Percentiles rank a stretch among this genome's conserved stretches.
phyloP scores from a whole-genome alignment of 2,329 filamentous ascomycete genomes.

The Colletotrichum magnum region DNA sequence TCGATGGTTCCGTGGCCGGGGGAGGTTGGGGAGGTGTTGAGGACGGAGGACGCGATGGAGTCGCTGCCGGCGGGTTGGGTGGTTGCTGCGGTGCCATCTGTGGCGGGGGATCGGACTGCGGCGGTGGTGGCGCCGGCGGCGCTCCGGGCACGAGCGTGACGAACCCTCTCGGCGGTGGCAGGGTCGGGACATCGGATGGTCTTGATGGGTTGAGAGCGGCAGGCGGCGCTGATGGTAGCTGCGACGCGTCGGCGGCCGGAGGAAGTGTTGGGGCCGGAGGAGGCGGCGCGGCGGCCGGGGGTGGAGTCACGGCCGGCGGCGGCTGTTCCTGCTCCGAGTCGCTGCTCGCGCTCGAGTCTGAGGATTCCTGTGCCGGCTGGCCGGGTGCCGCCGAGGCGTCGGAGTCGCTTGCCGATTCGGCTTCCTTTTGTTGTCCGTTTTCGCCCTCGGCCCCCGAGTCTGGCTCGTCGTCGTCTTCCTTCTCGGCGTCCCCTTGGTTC shows the following conservation, averaged over 20 bases:
- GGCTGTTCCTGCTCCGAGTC: conserved; percentile 26
- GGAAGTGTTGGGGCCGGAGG: conserved; percentile 8
- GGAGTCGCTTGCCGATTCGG: conserved; percentile 10
- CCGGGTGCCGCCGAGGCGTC: conserved; percentile 1
- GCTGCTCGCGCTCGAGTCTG: conserved; percentile 21
- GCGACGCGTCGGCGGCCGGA: background rate
- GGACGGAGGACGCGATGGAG: background rate
- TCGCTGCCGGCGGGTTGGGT: background rate
- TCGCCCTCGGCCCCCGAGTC: background rate
- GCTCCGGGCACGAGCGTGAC: conserved; percentile 34
- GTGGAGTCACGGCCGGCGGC: background rate
- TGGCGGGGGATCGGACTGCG: background rate
- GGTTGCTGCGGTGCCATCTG: background rate
- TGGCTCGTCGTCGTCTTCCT: conserved; percentile 13
- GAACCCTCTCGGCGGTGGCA: conserved; percentile 27
- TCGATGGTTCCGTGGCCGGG: background rate
- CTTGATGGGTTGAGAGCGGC: conserved; percentile 5
- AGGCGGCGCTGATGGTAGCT: conserved; percentile 5
- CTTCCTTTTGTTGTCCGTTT: conserved; percentile 1
- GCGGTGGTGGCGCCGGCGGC: conserved; percentile 14
- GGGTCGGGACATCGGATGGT: background rate
- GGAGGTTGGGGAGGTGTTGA: background rate
- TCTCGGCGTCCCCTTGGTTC: background rate
- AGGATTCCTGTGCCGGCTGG: conserved; percentile 1
- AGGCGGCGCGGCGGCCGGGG: conserved; percentile 17